phyloP scores from a whole-genome alignment of 2,329 filamentous ascomycete genomes.

The Thyridium curvatum region DNA sequence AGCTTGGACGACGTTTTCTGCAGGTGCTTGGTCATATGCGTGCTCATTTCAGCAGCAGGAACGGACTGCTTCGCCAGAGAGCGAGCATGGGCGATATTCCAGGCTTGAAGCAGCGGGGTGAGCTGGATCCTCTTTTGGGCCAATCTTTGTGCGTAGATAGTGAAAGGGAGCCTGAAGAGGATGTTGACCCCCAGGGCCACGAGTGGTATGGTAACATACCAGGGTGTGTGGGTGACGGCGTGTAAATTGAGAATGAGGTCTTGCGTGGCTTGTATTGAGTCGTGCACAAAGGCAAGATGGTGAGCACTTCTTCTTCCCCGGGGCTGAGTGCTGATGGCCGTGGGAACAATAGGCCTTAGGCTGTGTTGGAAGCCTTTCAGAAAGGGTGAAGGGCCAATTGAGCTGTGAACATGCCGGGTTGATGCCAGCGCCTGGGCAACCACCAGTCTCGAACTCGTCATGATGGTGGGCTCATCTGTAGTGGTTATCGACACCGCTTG shows the following conservation, averaged over 20 bases:
- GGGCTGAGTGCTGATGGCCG: too few species aligned
- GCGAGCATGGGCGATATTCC: constrained; percentile 18
- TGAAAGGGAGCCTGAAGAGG: constrained; percentile 39
- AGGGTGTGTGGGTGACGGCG: constrained; percentile 35
- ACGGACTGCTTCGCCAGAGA: constrained; percentile 8
- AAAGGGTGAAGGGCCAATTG: too few species aligned
- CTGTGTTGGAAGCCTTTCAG: too few species aligned
- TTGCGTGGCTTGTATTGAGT: constrained; percentile 30
- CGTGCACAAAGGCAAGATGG: too few species aligned
- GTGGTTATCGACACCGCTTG: too few species aligned
- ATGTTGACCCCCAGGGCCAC: constrained; percentile 32
- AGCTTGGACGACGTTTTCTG: constrained; percentile 13
- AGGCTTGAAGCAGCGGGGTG: constrained; percentile 23
- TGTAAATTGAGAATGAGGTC: constrained; percentile 38
- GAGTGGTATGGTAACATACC: constrained; percentile 49
- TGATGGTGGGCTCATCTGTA: too few species aligned
- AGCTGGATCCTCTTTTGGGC: constrained; percentile 20
- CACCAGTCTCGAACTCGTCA: too few species aligned
- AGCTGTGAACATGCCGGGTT: too few species aligned
- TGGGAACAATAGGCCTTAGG: too few species aligned
- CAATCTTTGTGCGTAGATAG: constrained; percentile 28
- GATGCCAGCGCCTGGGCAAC: too few species aligned
- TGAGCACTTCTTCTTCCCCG: too few species aligned
- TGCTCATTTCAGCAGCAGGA: background rate
- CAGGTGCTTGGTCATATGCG: constrained; percentile 21